A percentile compares a stretch with the other conserved stretches of the same genome.
Evolutionary conservation across 208 protist genomes (phyloP).

Genomic region (Entamoeba moshkovskii): DNA sequence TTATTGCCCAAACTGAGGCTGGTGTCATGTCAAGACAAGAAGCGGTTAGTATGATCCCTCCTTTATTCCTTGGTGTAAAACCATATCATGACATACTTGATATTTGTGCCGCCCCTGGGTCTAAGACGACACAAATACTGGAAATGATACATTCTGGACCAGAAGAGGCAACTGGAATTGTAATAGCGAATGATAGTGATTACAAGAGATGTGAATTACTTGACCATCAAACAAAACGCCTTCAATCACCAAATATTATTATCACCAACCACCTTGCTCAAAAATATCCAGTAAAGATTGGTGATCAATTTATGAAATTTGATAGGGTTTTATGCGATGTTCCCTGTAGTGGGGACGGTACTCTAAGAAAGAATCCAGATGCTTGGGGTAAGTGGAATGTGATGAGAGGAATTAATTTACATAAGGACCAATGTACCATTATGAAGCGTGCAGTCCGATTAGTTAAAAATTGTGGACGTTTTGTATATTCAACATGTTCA

Average conservation of each 20-base stretch:
- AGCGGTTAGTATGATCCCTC: constrained; percentile 41
- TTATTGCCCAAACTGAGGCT: neutral
- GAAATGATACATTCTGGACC: constrained; percentile 29
- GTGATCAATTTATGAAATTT: constrained; percentile 23
- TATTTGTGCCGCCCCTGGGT: constrained; percentile 64
- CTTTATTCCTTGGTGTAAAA: constrained; percentile 29
- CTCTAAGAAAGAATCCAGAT: constrained; percentile 65
- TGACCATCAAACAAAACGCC: constrained; percentile 43
- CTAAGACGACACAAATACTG: constrained; percentile 59
- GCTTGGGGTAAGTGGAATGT: constrained; percentile 60
- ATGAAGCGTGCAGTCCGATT: constrained; percentile 39
- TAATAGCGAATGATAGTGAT: constrained; percentile 59
- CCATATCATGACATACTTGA: constrained; percentile 44
- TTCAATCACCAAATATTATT: constrained; percentile 38
- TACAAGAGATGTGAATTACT: constrained; percentile 51
- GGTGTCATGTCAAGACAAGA: constrained; percentile 33
- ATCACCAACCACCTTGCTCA: constrained; percentile 51
- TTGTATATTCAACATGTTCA: constrained; percentile 86
- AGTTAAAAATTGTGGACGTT: constrained; percentile 55
- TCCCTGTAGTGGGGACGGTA: constrained; percentile 79
- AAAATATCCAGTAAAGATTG: constrained; percentile 29
- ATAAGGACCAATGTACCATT: constrained; percentile 59
- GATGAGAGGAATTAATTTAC: constrained; percentile 58
- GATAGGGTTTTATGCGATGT: constrained; percentile 72
- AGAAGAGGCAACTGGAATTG: constrained; percentile 21